phyloP scores from a whole-genome alignment of 768 basidiomycete genomes.

The Rossbeevera mucosa region DNA sequence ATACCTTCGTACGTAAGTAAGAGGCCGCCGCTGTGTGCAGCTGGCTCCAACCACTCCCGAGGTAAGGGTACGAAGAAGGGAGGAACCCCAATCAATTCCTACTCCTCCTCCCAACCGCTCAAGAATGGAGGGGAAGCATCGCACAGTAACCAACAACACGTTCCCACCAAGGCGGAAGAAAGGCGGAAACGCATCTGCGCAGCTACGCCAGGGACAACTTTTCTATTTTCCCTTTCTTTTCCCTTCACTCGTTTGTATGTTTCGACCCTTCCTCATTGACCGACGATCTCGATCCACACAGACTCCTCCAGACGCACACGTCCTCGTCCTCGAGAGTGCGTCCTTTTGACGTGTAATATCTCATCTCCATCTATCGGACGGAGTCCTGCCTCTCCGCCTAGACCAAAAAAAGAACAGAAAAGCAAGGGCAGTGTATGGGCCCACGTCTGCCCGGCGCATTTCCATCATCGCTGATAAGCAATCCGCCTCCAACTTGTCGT shows the following conservation, averaged over 20 bases:
- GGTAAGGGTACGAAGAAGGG: not conserved
- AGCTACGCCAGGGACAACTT: conserved; percentile 1
- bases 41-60: conserved; percentile 4
- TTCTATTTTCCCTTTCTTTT: not conserved
- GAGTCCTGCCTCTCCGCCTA: not conserved
- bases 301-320: conserved; percentile 1
- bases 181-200: not conserved
- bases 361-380: not conserved
- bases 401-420: not conserved
- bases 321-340: not conserved
- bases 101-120: conserved; percentile 5
- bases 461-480: conserved; percentile 8
- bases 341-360: not conserved
- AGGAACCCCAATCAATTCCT: not conserved
- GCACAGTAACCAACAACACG: conserved; percentile 18
- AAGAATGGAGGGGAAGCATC: conserved; percentile 14
- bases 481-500: not conserved
- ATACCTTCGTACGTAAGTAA: conserved; percentile 7
- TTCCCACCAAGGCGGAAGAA: conserved; percentile 5
- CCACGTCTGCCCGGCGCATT: conserved; percentile 2
- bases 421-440: conserved; percentile 6
- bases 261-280: not conserved
- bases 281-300: conserved; percentile 7
- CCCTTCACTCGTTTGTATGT: not conserved
- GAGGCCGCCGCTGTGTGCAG: not conserved